phyloP scores from a whole-genome alignment of 2,329 filamentous ascomycete genomes.

The Metarhizium guizhouense region DNA sequence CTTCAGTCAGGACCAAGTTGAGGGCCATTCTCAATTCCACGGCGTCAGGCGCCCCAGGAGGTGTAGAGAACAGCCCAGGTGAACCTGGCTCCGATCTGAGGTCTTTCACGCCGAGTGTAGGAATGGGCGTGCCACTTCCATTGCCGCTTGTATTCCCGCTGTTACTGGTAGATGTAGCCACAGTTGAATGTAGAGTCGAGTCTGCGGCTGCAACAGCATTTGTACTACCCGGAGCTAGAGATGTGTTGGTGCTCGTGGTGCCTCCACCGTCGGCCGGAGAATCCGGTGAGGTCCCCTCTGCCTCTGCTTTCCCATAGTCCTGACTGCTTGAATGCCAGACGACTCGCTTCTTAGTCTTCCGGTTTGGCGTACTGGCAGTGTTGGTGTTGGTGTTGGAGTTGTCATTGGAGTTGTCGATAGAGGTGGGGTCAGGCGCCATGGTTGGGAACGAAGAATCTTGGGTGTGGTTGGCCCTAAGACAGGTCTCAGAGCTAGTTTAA shows the following conservation, averaged over 20 bases:
- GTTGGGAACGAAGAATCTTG: constrained; percentile 10
- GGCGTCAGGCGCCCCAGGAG: constrained; percentile 27
- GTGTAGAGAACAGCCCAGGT: constrained; percentile 15
- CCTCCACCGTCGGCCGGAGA: constrained; percentile 4
- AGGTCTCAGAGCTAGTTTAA: constrained; percentile 11
- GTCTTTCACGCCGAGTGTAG: neutral
- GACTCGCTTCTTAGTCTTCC: constrained; percentile 32
- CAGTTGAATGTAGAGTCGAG: neutral
- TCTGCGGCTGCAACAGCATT: neutral
- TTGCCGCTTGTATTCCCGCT: neutral
- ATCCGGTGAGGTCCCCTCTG: constrained; percentile 4
- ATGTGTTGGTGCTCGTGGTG: constrained; percentile 13
- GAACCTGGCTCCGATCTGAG: constrained; percentile 1
- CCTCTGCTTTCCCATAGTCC: constrained; percentile 10
- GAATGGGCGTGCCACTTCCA: neutral
- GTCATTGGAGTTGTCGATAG: constrained; percentile 17
- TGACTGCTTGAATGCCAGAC: constrained; percentile 25
- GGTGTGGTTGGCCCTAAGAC: constrained; percentile 14
- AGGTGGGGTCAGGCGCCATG: constrained; percentile 14
- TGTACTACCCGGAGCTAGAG: neutral
- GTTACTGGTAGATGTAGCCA: neutral
- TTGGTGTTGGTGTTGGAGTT: constrained; percentile 12
- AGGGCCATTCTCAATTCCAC: constrained; percentile 28
- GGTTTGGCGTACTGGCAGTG: constrained; percentile 17
- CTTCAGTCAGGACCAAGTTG: constrained; percentile 27